Percentiles rank a stretch among this genome's conserved stretches.
Evolutionary conservation across 2,329 filamentous ascomycete genomes (phyloP).

Genomic region (Thelonectria blattea): DNA sequence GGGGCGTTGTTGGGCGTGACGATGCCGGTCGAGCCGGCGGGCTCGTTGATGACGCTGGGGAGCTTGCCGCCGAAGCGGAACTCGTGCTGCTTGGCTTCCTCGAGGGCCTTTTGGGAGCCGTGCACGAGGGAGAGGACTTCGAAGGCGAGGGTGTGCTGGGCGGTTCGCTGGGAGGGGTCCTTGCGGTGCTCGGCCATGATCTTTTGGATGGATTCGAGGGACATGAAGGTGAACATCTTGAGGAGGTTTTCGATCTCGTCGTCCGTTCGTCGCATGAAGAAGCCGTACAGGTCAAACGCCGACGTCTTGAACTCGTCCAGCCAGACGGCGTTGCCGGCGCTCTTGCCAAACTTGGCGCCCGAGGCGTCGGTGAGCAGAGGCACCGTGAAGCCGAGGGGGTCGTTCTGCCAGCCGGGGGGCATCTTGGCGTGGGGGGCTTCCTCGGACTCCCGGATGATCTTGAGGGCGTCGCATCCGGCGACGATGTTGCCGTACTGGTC

Average conservation of each 20-base stretch:
- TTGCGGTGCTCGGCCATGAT: conserved; percentile 71
- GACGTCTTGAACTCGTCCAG: conserved; percentile 82
- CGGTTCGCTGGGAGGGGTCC: conserved; percentile 73
- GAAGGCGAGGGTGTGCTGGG: conserved; percentile 82
- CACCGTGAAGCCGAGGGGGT: conserved; percentile 86
- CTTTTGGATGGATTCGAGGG: conserved; percentile 68
- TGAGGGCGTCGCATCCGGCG: conserved; percentile 84
- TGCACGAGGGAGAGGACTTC: conserved; percentile 86
- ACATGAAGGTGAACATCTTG: conserved; percentile 89
- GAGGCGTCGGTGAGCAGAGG: conserved; percentile 85
- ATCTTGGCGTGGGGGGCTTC: conserved; percentile 51
- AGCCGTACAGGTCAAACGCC: conserved; percentile 87
- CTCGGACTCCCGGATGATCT: conserved; percentile 69
- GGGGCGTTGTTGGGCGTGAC: conserved; percentile 55
- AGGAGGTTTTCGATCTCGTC: conserved; percentile 81
- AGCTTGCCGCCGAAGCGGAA: conserved; percentile 52
- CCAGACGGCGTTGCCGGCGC: conserved; percentile 92
- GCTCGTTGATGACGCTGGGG: conserved; percentile 41
- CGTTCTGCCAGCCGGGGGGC: conserved; percentile 52
- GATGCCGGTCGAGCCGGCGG: conserved; percentile 39
- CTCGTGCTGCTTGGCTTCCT: conserved; percentile 63
- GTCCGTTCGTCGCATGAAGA: conserved; percentile 85
- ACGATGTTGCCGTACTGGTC: conserved; percentile 98
- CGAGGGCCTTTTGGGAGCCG: conserved; percentile 67
- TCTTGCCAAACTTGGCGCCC: conserved; percentile 94